Evolutionary conservation across 164 flowering plant genomes (phyloP).

Genomic region (Tetracentron sinense): DNA sequence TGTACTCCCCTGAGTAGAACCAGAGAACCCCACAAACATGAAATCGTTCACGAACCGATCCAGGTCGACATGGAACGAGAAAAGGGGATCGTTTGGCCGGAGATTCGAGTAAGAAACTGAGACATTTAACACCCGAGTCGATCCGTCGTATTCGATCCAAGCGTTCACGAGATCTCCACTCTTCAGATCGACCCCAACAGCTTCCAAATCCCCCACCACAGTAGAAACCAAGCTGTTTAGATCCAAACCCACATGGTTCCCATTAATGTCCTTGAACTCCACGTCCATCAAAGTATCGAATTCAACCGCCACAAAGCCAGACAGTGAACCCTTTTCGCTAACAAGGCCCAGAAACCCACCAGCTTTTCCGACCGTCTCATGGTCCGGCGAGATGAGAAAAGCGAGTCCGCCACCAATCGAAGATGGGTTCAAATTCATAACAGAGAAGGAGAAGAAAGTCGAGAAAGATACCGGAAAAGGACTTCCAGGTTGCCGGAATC

Average conservation of each 20-base stretch:
- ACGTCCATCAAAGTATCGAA: constrained; percentile 94
- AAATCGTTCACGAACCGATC: constrained; percentile 49
- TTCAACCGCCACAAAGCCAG: constrained; percentile 71
- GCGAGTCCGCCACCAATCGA: constrained; percentile 89
- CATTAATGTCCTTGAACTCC: constrained; percentile 74
- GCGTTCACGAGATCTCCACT: constrained; percentile 71
- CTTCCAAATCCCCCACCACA: constrained; percentile 52
- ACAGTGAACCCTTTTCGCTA: constrained; percentile 13
- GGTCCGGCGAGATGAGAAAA: constrained; percentile 63
- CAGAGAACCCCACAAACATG: constrained; percentile 86
- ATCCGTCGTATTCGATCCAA: constrained; percentile 79
- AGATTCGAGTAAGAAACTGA: constrained; percentile 67
- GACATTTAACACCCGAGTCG: constrained; percentile 31
- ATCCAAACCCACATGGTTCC: constrained; percentile 91
- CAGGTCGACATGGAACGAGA: constrained; percentile 52
- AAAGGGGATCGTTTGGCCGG: constrained; percentile 50
- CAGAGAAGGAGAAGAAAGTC: constrained; percentile 74
- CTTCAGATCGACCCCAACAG: constrained; percentile 55
- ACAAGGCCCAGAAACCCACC: constrained; percentile 65
- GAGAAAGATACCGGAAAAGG: constrained; percentile 50
- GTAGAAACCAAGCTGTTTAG: constrained; percentile 60
- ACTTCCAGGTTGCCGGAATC: constrained; percentile 44
- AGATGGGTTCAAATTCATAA: constrained; percentile 70
- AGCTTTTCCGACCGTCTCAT: constrained; percentile 52
- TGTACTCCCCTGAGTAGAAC: constrained; percentile 94